These are phyloP conservation scores for Euphorbia pulcherrima DNA, from an alignment of 345 rosid genomes.

Conservation along the genomic window DNA sequence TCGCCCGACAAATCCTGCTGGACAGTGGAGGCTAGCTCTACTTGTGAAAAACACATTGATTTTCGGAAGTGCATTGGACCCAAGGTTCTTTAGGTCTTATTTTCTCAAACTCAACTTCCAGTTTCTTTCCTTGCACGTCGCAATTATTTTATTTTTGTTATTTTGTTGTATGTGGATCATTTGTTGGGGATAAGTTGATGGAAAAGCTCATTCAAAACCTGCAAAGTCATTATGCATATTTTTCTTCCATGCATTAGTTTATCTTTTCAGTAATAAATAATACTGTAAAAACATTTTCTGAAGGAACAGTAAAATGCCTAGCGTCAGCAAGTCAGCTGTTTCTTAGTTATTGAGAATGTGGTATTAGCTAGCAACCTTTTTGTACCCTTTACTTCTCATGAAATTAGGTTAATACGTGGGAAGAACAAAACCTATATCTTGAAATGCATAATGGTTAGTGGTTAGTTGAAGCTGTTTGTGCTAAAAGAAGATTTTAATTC, in stretches of 20 bases:
- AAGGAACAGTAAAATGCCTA: not conserved
- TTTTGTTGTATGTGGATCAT: not conserved
- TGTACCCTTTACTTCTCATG: not conserved
- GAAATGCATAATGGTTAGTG: not conserved
- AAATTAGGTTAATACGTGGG: not conserved
- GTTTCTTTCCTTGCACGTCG: not conserved
- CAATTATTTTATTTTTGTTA: not conserved
- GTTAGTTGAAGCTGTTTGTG: not conserved
- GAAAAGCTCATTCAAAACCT: constrained; percentile 14
- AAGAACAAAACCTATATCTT: not conserved
- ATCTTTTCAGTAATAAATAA: not conserved
- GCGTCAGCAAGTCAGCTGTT: not conserved
- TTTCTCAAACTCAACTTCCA: not conserved
- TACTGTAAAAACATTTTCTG: not conserved
- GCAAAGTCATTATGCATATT: not conserved
- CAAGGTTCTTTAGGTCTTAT: constrained; percentile 47
- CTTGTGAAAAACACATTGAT: constrained; percentile 54
- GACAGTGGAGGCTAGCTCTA: constrained; percentile 71
- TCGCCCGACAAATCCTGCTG: constrained; percentile 31
- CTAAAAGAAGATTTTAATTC: not conserved
- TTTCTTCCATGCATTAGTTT: not conserved
- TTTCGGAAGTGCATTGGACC: constrained; percentile 56
- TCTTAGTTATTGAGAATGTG: not conserved
- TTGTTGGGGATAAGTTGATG: not conserved
- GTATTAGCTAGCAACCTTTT: not conserved